Evolutionary conservation across 2,329 filamentous ascomycete species (phyloP).

Genomic region (Fusarium citri): DNA sequence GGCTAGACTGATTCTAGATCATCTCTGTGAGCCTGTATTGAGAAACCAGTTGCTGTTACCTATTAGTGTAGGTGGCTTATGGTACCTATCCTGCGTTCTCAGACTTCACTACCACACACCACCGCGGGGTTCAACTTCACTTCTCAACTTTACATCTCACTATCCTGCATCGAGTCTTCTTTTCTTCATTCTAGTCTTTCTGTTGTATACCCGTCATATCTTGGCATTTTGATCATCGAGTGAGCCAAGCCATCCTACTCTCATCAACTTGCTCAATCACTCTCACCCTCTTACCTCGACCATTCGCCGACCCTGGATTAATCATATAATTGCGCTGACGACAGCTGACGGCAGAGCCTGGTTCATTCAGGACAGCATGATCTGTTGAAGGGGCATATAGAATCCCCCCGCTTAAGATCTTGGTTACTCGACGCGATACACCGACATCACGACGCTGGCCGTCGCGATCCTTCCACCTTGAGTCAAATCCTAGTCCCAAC

Average conservation of each 20-base stretch:
- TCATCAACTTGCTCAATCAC: slow-evolving; percentile 38
- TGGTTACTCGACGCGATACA: neutral
- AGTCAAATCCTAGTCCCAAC: neutral
- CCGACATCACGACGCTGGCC: slow-evolving; percentile 13
- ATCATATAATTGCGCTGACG: neutral
- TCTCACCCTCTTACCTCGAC: slow-evolving; percentile 7
- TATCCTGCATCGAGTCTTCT: slow-evolving; percentile 11
- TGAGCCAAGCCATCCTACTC: neutral
- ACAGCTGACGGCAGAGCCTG: neutral
- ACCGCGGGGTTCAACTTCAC: slow-evolving; percentile 7
- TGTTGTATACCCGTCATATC: neutral
- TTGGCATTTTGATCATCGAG: neutral
- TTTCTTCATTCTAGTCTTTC: neutral
- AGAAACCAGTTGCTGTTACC: neutral
- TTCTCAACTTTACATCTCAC: neutral
- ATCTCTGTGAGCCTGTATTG: neutral
- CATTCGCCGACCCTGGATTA: neutral
- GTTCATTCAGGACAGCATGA: neutral
- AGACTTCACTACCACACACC: neutral
- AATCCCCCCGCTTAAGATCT: neutral
- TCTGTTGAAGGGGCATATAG: neutral
- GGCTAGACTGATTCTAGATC: neutral
- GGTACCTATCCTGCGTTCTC: neutral
- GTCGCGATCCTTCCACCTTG: neutral
- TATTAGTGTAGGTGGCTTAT: slow-evolving; percentile 8